phyloP scores from a whole-genome alignment of 805 yeast genomes.

The Cyberlindnera maclurae region DNA sequence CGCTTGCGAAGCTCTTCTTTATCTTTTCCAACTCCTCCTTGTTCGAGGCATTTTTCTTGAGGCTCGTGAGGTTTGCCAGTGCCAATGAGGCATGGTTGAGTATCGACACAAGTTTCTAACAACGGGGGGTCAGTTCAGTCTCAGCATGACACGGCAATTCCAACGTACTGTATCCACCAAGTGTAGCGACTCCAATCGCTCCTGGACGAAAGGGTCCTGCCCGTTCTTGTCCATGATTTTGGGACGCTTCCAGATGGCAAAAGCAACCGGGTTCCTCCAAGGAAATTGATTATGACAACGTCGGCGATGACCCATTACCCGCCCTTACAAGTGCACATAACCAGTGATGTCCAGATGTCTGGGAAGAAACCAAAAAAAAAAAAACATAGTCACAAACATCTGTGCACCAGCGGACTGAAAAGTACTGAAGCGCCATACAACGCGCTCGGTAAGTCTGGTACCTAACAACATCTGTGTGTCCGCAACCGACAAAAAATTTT shows the following conservation, averaged over 20 bases:
- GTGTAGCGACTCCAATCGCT: conserved; percentile 44
- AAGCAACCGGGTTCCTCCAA: too few relatives aligned
- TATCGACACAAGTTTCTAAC: conserved; percentile 39
- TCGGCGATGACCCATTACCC: too few relatives aligned
- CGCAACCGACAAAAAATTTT: conserved; percentile 2
- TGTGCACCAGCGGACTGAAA: conserved; percentile 6
- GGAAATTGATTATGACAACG: too few relatives aligned
- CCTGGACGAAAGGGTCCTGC: conserved; percentile 34
- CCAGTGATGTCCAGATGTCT: neutral
- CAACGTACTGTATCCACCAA: conserved; percentile 37
- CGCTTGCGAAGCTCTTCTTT: conserved; percentile 34
- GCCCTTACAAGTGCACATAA: too few relatives aligned
- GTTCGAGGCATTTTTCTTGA: conserved; percentile 25
- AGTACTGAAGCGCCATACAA: conserved; percentile 18
- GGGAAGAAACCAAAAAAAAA: neutral
- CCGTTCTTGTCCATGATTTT: conserved; percentile 2
- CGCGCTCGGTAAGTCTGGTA: conserved; percentile 18
- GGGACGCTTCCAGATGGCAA: too few relatives aligned
- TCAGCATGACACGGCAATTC: neutral
- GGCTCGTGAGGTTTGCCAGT: conserved; percentile 32
- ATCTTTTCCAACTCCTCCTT: conserved; percentile 19
- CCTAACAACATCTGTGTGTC: conserved; percentile 16
- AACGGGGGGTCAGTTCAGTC: neutral
- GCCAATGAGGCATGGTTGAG: conserved; percentile 43
- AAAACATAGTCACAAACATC: conserved; percentile 15